These are phyloP conservation scores for Lepidium sativum DNA, from an alignment of 345 rosid genomes.

Conservation along the genomic window DNA sequence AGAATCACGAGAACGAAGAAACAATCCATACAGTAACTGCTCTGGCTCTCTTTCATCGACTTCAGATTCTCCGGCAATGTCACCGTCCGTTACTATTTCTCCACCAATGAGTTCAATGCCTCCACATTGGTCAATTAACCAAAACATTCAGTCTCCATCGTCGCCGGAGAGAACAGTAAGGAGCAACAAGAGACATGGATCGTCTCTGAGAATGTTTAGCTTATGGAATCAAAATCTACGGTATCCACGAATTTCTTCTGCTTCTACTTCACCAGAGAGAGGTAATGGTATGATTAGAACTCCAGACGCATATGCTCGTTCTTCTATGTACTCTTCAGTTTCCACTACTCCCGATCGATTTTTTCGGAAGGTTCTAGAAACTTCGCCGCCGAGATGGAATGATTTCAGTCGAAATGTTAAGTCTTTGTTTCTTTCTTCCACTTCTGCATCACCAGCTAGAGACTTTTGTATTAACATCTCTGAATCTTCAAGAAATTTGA, in stretches of 20 bases:
- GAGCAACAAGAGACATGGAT: conserved; percentile 18
- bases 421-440: conserved; percentile 32
- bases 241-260: conserved; percentile 29
- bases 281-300: conserved; percentile 2
- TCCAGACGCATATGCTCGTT: conserved; percentile 24
- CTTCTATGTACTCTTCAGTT: conserved; percentile 31
- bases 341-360: conserved; percentile 34
- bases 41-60: conserved; percentile 47
- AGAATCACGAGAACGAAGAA: conserved; percentile 37
- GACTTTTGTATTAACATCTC: conserved; percentile 25
- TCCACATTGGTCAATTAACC: conserved; percentile 18
- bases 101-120: conserved; percentile 44
- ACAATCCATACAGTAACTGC: conserved; percentile 37
- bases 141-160: conserved; percentile 26
- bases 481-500: conserved; percentile 25
- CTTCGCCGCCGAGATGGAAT: conserved; percentile 26
- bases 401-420: conserved; percentile 25
- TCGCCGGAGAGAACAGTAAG: conserved; percentile 21
- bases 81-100: conserved; percentile 59
- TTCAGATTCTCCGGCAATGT: conserved; percentile 59
- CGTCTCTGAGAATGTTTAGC: conserved; percentile 29
- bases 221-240: conserved; percentile 23
- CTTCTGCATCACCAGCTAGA: conserved; percentile 27
- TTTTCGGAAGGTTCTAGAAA: conserved; percentile 17
- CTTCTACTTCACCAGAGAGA: conserved; percentile 56